These are phyloP conservation scores for Arxiozyma slooffiae DNA, from an alignment of 1,139 yeast genomes.

Conservation along the genomic window DNA sequence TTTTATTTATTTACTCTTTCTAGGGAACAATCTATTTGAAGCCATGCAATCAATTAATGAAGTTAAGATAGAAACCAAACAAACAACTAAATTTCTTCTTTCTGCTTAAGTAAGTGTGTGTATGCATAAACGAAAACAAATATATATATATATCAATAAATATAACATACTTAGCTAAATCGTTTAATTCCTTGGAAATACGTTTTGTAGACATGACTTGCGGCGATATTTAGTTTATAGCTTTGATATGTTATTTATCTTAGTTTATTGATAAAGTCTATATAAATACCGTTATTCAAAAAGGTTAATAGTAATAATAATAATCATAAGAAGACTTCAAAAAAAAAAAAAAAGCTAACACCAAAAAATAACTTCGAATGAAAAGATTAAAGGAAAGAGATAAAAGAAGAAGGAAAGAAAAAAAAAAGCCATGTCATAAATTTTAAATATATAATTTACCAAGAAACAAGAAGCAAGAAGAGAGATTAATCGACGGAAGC, in stretches of 20 bases:
- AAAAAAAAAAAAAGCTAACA: not conserved
- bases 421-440: not conserved
- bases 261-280: not conserved
- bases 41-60: too few relatives aligned
- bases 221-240: not conserved
- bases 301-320: not conserved
- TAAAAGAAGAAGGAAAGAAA: too few relatives aligned
- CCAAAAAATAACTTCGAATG: too few relatives aligned
- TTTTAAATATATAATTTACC: too few relatives aligned
- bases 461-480: not conserved
- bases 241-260: not conserved
- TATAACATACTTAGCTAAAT: conserved; percentile 75
- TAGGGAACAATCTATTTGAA: too few relatives aligned
- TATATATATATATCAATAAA: not conserved
- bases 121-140: not conserved
- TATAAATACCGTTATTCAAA: too few relatives aligned
- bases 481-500: not conserved
- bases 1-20: too few relatives aligned
- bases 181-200: conserved; percentile 90
- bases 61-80: too few relatives aligned
- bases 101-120: too few relatives aligned
- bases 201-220: conserved; percentile 74
- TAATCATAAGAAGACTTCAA: too few relatives aligned
- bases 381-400: too few relatives aligned
- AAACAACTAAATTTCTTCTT: too few relatives aligned